phyloP scores from a whole-genome alignment of 345 rosid species.

The Citrus sp. region DNA sequence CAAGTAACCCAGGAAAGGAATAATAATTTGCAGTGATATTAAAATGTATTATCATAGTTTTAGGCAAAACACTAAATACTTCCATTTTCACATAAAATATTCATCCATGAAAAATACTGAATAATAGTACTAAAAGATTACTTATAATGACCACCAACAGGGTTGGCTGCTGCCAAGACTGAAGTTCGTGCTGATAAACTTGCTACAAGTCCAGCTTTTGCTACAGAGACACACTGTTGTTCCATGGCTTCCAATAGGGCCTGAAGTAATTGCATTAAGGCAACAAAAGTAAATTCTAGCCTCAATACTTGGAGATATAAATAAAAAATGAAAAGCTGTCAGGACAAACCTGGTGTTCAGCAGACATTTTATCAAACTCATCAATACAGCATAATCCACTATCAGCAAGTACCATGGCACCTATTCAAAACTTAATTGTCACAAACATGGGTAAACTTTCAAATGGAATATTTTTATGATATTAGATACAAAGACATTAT shows the following conservation, averaged over 20 bases:
- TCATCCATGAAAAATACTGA: background rate
- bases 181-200: slow-evolving; percentile 97
- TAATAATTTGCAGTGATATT: background rate
- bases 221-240: slow-evolving; percentile 97
- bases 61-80: background rate
- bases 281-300: slow-evolving; percentile 18
- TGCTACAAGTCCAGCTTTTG: slow-evolving; percentile 97
- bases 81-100: background rate
- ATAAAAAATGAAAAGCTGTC: slow-evolving; percentile 3
- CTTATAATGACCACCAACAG: slow-evolving; percentile 98
- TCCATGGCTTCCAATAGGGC: slow-evolving; percentile 99
- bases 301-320: slow-evolving; percentile 14
- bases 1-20: background rate
- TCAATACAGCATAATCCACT: slow-evolving; percentile 95
- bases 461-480: background rate
- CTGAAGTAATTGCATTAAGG: slow-evolving; percentile 37
- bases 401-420: slow-evolving; percentile 99
- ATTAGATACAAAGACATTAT: background rate
- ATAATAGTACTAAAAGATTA: slow-evolving; percentile 28
- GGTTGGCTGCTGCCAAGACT: slow-evolving; percentile 96
- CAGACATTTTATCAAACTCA: slow-evolving; percentile 97
- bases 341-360: slow-evolving; percentile 81
- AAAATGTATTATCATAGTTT: background rate
- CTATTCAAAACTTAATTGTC: slow-evolving; percentile 37
- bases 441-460: slow-evolving; percentile 3